Conservation (phyloP, 1,284 basidiomycete genomes). For the Cryptococcus wingfieldii region DNA sequence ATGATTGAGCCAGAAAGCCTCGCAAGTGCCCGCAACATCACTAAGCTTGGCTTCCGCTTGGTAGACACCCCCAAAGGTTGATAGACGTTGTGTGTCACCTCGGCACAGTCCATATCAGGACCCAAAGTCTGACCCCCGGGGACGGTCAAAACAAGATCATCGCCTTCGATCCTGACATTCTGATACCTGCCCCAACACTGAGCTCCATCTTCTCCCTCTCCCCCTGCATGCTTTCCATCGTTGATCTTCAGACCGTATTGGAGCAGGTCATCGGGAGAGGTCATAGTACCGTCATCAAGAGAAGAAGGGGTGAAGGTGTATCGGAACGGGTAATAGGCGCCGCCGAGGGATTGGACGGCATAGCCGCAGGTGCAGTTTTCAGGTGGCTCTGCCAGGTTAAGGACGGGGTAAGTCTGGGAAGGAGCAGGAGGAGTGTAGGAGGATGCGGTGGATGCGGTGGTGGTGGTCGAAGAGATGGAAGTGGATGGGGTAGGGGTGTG, state of each 20-base stretch:
- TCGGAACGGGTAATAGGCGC: constrained; percentile 15
- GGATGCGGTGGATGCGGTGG: not conserved
- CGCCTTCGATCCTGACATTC: constrained; percentile 2
- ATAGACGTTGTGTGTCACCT: not conserved
- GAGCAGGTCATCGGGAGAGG: not conserved
- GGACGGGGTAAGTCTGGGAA: too few species aligned
- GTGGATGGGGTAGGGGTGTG: not conserved
- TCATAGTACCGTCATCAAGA: not conserved
- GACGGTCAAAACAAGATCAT: constrained; percentile 3
- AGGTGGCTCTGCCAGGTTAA: not conserved
- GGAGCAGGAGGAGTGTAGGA: not conserved
- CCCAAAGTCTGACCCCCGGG: constrained; percentile 8
- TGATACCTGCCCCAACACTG: not conserved
- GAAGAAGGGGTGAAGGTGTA: constrained; percentile 3
- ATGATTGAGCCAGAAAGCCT: constrained; percentile 3
- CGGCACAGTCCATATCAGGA: constrained; percentile 3
- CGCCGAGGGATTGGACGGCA: constrained; percentile 6
- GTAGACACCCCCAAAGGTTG: constrained; percentile 5
- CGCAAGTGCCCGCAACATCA: constrained; percentile 1
- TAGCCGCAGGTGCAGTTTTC: constrained; percentile 16
- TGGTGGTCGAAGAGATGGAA: not conserved
- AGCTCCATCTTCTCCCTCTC: not conserved
- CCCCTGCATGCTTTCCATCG: constrained; percentile 2
- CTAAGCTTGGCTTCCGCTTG: constrained; percentile 5
- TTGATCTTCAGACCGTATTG: not conserved